Base-by-base conservation (phyloP, 2,329 filamentous ascomycete genomes). In the Westerdykella sp. region DNA sequence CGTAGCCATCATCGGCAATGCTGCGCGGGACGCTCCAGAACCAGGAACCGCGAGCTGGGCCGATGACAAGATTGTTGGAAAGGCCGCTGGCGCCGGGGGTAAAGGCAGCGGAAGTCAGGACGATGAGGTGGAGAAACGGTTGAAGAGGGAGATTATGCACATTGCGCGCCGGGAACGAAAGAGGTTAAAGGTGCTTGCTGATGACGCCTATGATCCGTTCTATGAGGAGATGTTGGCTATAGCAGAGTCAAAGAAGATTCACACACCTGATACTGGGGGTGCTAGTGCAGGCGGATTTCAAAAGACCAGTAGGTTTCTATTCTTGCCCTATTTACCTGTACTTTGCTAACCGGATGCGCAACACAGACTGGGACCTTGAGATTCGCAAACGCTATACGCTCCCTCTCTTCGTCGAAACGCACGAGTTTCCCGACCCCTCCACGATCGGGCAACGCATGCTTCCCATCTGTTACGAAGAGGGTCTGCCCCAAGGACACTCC, bases 11-110 rank as follows among this genome's bases (percentile, higher is more conserved):
- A 76, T 77, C 49, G 75, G 72, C 16, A 84, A 84, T 54, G 69
- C 75, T 16, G 70, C 69, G 46, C 74, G 79, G 56, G 80, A 84
- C 56, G 68, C 76, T 25, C 80, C 80, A 1, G 77, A 80, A 42
- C 74, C 79, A 45, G 78, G 79, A 35, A 76, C 82, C 45, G 80
- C 80, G 47, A 75, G 72, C 54, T 84, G 78, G 78, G 78, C 79
- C 28, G 80, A 78, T 49, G 91, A 93, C 48, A 95, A 91, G 14
- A 81, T 80, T 39, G 85, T 91, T 13, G 84, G 87, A 4, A 80
- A 84, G 54, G 73, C 74, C 12, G n/a, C 16, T 10, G 32, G 32
- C 7, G 32, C 32, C n/a, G 32, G 32, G 3, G 7, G n/a, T 35
- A 35, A 35, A 18, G 69, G 72, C 28, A 35, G 32, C 32, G 32